A percentile compares a stretch with the other conserved stretches of the same genome.
Conservation (phyloP, 2,329 filamentous ascomycete genomes). For the Emericellopsis atlantica region DNA sequence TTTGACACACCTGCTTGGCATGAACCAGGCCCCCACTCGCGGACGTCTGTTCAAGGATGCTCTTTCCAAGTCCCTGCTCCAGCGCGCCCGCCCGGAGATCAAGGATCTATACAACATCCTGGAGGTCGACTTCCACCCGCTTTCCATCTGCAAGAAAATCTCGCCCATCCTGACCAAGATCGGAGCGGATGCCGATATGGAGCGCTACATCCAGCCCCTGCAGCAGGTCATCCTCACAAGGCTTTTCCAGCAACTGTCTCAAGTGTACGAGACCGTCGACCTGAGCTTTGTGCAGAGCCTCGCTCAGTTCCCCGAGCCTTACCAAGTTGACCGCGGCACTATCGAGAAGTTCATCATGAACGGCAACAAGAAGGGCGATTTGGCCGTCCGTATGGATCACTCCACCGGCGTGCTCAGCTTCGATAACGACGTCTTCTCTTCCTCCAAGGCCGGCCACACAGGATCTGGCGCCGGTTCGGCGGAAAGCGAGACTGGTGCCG, state of each 20-base stretch:
- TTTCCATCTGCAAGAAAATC: slow-evolving; percentile 98
- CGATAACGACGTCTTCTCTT: slow-evolving; percentile 96
- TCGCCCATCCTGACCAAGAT: slow-evolving; percentile 92
- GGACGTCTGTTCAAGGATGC: slow-evolving; percentile 90
- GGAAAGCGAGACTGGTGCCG: slow-evolving; percentile 69
- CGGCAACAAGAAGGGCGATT: slow-evolving; percentile 98
- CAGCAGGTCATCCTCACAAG: slow-evolving; percentile 98
- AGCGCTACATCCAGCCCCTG: slow-evolving; percentile 88
- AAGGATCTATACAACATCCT: slow-evolving; percentile 96
- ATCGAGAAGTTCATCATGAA: slow-evolving; percentile 99
- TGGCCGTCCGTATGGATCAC: slow-evolving; percentile 92
- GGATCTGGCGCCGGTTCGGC: slow-evolving; percentile 78
- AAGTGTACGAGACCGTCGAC: slow-evolving; percentile 97
- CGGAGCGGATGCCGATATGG: slow-evolving; percentile 86
- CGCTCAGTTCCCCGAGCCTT: slow-evolving; percentile 90
- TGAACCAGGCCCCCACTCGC: slow-evolving; percentile 81
- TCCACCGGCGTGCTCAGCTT: slow-evolving; percentile 92
- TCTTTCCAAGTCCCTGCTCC: slow-evolving; percentile 84
- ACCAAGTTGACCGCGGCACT: slow-evolving; percentile 78
- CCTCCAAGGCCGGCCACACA: slow-evolving; percentile 79
- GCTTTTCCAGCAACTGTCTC: slow-evolving; percentile 96
- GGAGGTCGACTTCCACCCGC: slow-evolving; percentile 96
- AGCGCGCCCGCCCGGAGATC: slow-evolving; percentile 87
- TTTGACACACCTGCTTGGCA: slow-evolving; percentile 88
- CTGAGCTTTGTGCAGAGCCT: slow-evolving; percentile 86